Evolutionary conservation across 2,329 filamentous ascomycete genomes (phyloP), one percentile per base, ranked within the genome.

Genomic region (Dothiorella sarmentorum): DNA sequence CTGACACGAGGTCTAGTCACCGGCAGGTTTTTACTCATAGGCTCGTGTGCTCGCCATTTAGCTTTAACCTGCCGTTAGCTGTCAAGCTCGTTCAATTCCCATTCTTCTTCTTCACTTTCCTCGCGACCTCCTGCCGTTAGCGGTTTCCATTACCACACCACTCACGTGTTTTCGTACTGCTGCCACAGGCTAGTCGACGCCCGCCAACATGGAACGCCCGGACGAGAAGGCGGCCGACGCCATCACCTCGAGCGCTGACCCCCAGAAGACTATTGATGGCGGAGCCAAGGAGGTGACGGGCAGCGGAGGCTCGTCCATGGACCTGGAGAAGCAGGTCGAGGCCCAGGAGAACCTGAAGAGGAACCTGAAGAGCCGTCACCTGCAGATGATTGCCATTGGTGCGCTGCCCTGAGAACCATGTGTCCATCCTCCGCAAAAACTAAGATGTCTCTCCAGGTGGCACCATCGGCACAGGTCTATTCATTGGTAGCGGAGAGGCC

Each of bases 381-480:
- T 74, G 49, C 71, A 74, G 55, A 72, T 74, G 57, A 71, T 74
- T 40, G 72, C 72, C 7, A 73, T 74, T 60, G 72, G 72, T 71
- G 61, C 22, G 66, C 62, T 7, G 66, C 31, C n/a, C 35, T 53
- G 33, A 53, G 24, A 45, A 40, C 49, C 24, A 18, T 55, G 42
- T 10, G 26, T 18, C 31, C 18, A 47, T 56, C 38, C 53, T 56
- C 40, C 38, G 29, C 49, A 7, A 44, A 40, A 13, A 13, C 35
- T 40, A 42, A 53, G 49, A 40, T 27, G 10, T 37, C 47, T 26
- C 18, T 13, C n/a, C 35, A 71, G 69, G 69, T 57, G 72, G 72
- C 37, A 73, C 73, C 37, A 80, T 82, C 56, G 80, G 80, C 40
- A 82, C 80, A 27, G 80, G 81, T 67, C 71, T 83, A 3, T 83